These are phyloP conservation scores for Vickermania spadyakhi DNA, from an alignment of 208 protist genomes.

Conservation along the genomic window DNA sequence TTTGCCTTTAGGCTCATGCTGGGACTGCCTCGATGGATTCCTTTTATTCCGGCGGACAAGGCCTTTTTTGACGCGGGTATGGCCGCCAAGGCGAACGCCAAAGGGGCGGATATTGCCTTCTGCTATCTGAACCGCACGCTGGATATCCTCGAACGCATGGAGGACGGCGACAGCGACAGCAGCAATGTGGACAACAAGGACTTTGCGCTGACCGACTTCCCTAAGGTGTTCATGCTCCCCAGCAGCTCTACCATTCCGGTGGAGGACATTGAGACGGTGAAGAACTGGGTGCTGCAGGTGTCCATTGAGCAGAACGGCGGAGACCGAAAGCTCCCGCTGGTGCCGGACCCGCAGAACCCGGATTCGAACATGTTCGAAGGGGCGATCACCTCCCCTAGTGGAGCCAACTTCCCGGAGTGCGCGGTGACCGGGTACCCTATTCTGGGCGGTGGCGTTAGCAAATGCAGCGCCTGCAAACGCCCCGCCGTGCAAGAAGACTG, in stretches of 20 bases:
- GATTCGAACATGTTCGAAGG: constrained; percentile 78
- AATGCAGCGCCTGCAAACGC: constrained; percentile 67
- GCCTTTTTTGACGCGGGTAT: constrained; percentile 95
- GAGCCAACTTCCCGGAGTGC: constrained; percentile 69
- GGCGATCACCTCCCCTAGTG: constrained; percentile 61
- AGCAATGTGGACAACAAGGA: constrained; percentile 83
- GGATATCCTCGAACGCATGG: constrained; percentile 92
- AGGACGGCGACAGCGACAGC: constrained; percentile 77
- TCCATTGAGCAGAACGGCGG: constrained; percentile 73
- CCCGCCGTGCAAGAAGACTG: constrained; percentile 86
- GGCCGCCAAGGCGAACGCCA: constrained; percentile 56
- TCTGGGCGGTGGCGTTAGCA: constrained; percentile 45
- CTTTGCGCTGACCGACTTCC: constrained; percentile 86
- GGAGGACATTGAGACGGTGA: constrained; percentile 68
- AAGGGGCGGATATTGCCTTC: constrained; percentile 79
- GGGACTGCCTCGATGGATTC: constrained; percentile 87
- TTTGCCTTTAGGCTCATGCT: constrained; percentile 82
- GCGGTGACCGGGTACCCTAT: constrained; percentile 88
- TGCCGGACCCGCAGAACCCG: constrained; percentile 45
- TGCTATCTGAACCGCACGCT: constrained; percentile 94
- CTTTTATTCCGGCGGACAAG: constrained; percentile 89
- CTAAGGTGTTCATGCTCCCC: constrained; percentile 73
- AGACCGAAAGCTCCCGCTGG: constrained; percentile 33
- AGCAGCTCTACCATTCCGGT: constrained; percentile 32
- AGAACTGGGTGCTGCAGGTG: constrained; percentile 89